Percentiles rank a stretch among this genome's conserved stretches.
These are phyloP conservation scores for Geum urbanum DNA, from an alignment of 306 rosid genomes.

Conservation along the genomic window DNA sequence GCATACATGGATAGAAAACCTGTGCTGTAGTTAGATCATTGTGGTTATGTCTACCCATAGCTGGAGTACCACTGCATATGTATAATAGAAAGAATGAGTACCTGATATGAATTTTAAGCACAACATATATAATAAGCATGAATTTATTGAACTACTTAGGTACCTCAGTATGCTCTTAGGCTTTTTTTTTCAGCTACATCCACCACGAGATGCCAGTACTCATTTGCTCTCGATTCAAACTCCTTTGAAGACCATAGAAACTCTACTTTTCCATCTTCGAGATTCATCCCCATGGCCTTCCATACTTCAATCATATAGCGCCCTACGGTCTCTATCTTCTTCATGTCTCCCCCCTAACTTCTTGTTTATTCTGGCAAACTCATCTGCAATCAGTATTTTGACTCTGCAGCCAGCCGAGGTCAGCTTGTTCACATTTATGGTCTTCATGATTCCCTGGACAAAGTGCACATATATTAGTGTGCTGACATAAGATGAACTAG, in stretches of 20 bases:
- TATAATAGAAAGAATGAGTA: no score
- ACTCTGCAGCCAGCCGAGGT: slow-evolving; percentile 68
- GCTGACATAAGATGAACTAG: no score
- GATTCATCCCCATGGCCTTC: slow-evolving; percentile 82
- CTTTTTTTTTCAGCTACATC: slow-evolving; percentile 77
- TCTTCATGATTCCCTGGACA: slow-evolving; percentile 71
- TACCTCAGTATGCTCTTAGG: no score
- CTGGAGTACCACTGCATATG: no score
- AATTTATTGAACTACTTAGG: no score
- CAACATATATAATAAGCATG: no score
- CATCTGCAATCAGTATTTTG: slow-evolving; percentile 85
- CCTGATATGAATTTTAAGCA: no score
- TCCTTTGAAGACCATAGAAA: slow-evolving; percentile 81
- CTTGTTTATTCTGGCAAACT: slow-evolving; percentile 78
- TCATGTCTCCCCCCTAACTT: slow-evolving; percentile 80
- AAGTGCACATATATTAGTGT: no score
- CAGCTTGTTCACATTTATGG: slow-evolving; percentile 71
- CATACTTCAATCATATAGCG: slow-evolving; percentile 73
- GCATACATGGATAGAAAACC: slow-evolving; percentile 84
- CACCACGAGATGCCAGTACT: slow-evolving; percentile 78
- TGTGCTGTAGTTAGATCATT: no score
- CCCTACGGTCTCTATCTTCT: slow-evolving; percentile 67
- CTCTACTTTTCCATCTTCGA: slow-evolving; percentile 76
- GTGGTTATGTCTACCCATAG: no score
- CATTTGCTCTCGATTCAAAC: slow-evolving; percentile 53